Evolutionary conservation across 306 rosid genomes (phyloP).

Genomic region (Lotus japonicus): DNA sequence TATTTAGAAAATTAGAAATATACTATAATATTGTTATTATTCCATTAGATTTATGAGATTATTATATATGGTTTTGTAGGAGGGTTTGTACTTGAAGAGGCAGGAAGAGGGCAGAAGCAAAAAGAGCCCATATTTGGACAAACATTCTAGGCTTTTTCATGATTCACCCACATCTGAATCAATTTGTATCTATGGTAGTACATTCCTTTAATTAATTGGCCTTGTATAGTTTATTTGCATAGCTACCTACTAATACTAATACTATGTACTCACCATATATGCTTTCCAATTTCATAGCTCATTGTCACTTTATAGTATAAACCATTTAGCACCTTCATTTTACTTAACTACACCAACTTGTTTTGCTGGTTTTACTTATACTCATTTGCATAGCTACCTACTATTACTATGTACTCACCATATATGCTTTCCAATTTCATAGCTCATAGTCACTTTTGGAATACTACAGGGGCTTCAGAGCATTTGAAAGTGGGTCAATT

Average conservation of each 20-base stretch:
- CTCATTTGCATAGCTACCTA: not conserved
- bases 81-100: constrained; percentile 33
- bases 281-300: too few relatives aligned
- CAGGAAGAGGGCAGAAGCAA: constrained; percentile 6
- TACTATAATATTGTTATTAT: not conserved
- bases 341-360: not conserved
- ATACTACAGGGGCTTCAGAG: constrained; percentile 35
- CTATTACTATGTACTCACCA: not conserved
- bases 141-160: constrained; percentile 32
- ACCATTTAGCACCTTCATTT: not conserved
- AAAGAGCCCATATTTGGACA: constrained; percentile 38
- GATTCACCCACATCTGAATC: constrained; percentile 25
- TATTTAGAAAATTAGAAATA: too few relatives aligned
- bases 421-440: not conserved
- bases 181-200: constrained; percentile 26
- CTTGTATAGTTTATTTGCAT: too few relatives aligned
- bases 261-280: too few relatives aligned
- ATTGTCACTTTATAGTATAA: too few relatives aligned
- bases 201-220: not conserved
- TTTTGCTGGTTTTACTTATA: not conserved
- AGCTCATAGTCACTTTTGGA: not conserved
- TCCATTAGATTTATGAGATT: not conserved
- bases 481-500: constrained; percentile 55
- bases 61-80: constrained; percentile 19
- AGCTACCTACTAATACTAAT: too few relatives aligned